phyloP scores from a whole-genome alignment of 2,329 filamentous ascomycete genomes.

The Pseudogymnoascus sp. region DNA sequence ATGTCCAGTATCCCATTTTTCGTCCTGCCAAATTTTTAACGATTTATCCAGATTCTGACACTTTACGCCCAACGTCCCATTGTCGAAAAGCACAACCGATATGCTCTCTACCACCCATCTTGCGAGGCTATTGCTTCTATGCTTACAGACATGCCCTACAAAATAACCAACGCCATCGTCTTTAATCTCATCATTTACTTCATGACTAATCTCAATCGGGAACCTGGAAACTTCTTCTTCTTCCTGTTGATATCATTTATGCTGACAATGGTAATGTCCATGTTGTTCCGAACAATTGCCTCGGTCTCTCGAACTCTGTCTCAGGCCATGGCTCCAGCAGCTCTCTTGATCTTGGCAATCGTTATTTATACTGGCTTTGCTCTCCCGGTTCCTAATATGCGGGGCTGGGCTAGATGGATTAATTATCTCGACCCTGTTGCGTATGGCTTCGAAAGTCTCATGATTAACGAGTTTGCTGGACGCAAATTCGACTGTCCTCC shows the following conservation, averaged over 20 bases:
- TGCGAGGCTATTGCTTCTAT: slow-evolving; percentile 78
- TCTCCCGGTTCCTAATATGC: slow-evolving; percentile 53
- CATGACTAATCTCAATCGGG: slow-evolving; percentile 47
- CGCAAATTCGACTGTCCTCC: slow-evolving; percentile 43
- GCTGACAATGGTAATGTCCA: slow-evolving; percentile 48
- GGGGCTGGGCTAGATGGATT: slow-evolving; percentile 54
- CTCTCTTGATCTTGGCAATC: slow-evolving; percentile 40
- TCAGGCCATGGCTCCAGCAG: slow-evolving; percentile 48
- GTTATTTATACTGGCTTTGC: slow-evolving; percentile 58
- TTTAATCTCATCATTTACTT: slow-evolving; percentile 56
- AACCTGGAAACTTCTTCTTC: slow-evolving; percentile 50
- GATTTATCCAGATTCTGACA: slow-evolving; percentile 59
- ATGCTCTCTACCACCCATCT: slow-evolving; percentile 82
- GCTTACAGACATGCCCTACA: slow-evolving; percentile 76
- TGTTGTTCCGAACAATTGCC: slow-evolving; percentile 47
- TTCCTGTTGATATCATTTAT: slow-evolving; percentile 47
- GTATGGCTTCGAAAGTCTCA: slow-evolving; percentile 59
- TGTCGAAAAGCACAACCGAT: slow-evolving; percentile 78
- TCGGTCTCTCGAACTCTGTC: slow-evolving; percentile 49
- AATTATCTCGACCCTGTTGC: slow-evolving; percentile 59
- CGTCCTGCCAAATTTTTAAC: not conserved
- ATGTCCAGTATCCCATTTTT: slow-evolving; percentile 43
- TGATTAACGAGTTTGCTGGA: slow-evolving; percentile 62
- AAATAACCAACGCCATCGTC: slow-evolving; percentile 39
- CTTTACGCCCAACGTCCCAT: slow-evolving; percentile 76